Base-by-base conservation (phyloP, 306 rosid genomes). In the Castanopsis chinensis region DNA sequence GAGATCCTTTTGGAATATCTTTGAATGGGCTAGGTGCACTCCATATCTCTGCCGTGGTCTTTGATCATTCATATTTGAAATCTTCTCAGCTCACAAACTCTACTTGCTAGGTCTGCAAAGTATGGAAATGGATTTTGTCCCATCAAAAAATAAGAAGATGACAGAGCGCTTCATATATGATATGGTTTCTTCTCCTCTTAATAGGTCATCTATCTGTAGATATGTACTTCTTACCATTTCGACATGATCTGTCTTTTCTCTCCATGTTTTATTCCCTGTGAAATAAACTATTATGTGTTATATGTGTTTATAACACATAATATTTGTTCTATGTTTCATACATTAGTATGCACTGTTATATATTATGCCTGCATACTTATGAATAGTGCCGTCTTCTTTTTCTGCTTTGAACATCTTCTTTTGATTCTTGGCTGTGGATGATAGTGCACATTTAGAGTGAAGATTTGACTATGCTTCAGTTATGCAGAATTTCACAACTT, bases 21-120 rank as follows among this genome's bases (percentile, higher is more conserved):
- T 86, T 35, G 75, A 76, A 18, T 92, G 97, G 98, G 87, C 88
- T 57, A 83, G 93, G 85, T 81, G 86, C 55, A 77, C 91, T 49
- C 88, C 92, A 23, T 79, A 73, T 6, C 69, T 84, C 59, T 78
- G 76, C 69, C 81, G 87, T 45, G 55, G 71, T 63, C 81, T 15
- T 69, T 88, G 76, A 82, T 33, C 28, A 72, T 76, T 45, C 56
- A 43, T 51, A 13, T 77, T 1, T 49, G 78, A 83, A 7, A 76
- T 69, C 52, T 78, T 61, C 84, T 72, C 83, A 56, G 55, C 74
- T 32, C 64, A 69, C 78, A 75, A 63, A 25, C 37, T 21, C 69
- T 70, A 43, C 25, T 27, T 76, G 41, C 86, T 69, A 75, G 73
- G 78, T 81, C 59, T 71, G 72, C 51, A 54, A 76, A 65, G 76